Base-by-base conservation (phyloP, 2,329 filamentous ascomycete species). In the Emydomyces testavorans region DNA sequence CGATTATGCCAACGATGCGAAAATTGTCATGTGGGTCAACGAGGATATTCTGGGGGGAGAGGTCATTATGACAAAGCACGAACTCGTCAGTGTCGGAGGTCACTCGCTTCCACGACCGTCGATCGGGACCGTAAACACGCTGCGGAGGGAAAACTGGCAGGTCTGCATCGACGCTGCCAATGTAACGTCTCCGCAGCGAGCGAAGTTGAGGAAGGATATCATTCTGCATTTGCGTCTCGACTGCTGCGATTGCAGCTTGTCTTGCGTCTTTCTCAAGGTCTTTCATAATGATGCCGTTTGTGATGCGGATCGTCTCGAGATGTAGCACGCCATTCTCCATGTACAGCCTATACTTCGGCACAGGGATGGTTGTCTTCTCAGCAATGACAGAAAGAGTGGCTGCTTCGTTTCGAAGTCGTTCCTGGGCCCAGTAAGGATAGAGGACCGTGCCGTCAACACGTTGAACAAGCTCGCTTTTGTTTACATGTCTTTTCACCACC, bases 51-150 rank as follows among this genome's bases (percentile, higher is more conserved):
- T 48, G 23, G 6, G 50, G 29, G 7, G 49, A 49, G 2, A 57
- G 47, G 40, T 57, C 55, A 15, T 51, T 50, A 34, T 57, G 55
- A 10, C 54, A 50, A 20, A 57, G 28, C n/a, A 50, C 45, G 42
- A 48, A 43, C 6, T 50, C 44, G 20, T 47, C 38, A 6, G 16
- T 23, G 24, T 42, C 39, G 11, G 35, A 37, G 24, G 29, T 47
- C 15, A 42, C 16, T 10, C 13, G 35, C 29, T 50, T 29, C 49
- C 49, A 50, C 15, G 16, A 20, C 15, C 34, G 11, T 8, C 31
- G 28, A 24, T 32, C 26, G 28, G 5, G 11, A 21, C 13, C 11
- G 15, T 34, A 46, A 23, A 26, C 24, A 16, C 43, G 41, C 20
- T n/a, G 5, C 3, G 24, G 35, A 21, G 36, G 34, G 21, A 48